Evolutionary conservation across 1,284 basidiomycete species (phyloP), one percentile per base, ranked within the genome.

Genomic region (Stygiomarasmius scandens): DNA sequence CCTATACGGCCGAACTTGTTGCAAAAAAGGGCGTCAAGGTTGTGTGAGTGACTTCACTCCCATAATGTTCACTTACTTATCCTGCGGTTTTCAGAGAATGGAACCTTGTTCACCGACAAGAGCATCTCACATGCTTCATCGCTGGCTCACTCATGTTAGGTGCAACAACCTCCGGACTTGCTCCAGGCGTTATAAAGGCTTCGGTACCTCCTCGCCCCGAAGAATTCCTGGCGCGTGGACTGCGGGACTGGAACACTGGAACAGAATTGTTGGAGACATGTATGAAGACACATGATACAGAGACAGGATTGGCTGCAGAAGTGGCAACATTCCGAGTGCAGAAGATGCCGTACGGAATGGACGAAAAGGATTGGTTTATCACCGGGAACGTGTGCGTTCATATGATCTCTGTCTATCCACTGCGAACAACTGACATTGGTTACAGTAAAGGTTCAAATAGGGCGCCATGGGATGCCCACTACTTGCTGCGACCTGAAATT

Each of bases 61-160:
- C 3, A 48, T 24, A 45, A 23, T 34, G 19, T 50, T 52, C 19
- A 23, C 46, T 53, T 20, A 55, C 47, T 25, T 43, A 25, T n/a
- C n/a, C n/a, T n/a, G n/a, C n/a, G n/a, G n/a, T n/a, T n/a, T 8
- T 12, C 63, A 82, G 81, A 46, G 70, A 74, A 16, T 87, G 84
- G 84, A 76, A 76, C 32, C 74, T 84, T 27, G 69, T 76, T 0
- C 83, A 84, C 14, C 90, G 92, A 71, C 90, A 93, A 69, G 90
- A 93, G 69, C 90, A 92, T 69, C 79, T 93, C 24, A 90, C 89
- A 2, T 92, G 90, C 68, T 90, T 89, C 79, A 71, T 92, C 23
- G 89, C 84, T 52, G 89, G 88, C 8, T 83, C 83, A 10, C 78
- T 89, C 66, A 80, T 90, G 71, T 78, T 90, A 16, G 87, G 89